Base-by-base conservation (phyloP, 495 filamentous ascomycete genomes). In the Neurospora intermedia region DNA sequence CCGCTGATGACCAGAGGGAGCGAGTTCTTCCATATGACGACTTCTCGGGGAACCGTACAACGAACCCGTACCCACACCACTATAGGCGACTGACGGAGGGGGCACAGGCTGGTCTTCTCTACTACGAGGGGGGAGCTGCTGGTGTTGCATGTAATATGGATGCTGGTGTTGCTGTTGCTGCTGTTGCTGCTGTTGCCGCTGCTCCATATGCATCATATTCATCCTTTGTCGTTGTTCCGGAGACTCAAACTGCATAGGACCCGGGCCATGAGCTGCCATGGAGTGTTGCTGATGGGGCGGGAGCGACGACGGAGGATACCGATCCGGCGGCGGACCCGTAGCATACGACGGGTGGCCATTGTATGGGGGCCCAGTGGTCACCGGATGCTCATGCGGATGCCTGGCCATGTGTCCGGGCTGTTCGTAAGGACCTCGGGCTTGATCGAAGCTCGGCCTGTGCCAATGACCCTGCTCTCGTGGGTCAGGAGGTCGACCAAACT, bases 1-100 rank as follows among this genome's bases (percentile, higher is more conserved):
- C 59, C 87, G 79, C 70, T 84, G 85, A 27, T 84, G 83, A 16
- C 78, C 77, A 75, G 77, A 71, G 39, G 82, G 77, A 48, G 90
- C 86, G 46, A 90, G 87, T 71, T 91, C 92, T 31, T 91, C 89
- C 69, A 89, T 72, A 23, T 76, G 79, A 71, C 87, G 83, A 71
- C 84, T 82, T 38, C 84, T 80, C 6, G 80, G 75, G 0, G 79
- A 76, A 42, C 84, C 85, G 43, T 80, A 85, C 41, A 80, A 72
- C 6, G 78, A 77, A 15, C 54, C 54, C 35, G 79, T 74, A 40
- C 80, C 81, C 8, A 80, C 76, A 15, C 76, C 75, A 41, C 83
- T 76, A 66, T 85, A 85, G 20, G 82, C 83, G 42, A 84, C 82
- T 8, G 83, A 85, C 1, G 82, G 84, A 8, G 83, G 82, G 31